phyloP scores from a whole-genome alignment of 805 yeast genomes.

The Barnettozyma salicaria region DNA sequence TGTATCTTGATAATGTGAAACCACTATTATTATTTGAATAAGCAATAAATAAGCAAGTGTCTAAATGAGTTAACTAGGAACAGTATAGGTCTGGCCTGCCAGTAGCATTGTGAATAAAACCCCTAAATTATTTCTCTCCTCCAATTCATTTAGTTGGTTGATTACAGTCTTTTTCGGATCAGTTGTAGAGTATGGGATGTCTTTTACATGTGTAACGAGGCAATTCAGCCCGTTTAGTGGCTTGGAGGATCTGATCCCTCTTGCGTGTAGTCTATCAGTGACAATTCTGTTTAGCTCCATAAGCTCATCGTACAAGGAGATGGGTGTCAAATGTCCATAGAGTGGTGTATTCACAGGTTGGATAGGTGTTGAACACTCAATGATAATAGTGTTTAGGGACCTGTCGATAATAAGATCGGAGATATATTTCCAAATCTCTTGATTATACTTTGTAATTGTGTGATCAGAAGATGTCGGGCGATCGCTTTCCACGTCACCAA shows the following conservation, averaged over 20 bases:
- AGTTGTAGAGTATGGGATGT: slow-evolving; percentile 24
- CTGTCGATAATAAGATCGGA: slow-evolving; percentile 39
- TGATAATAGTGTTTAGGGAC: slow-evolving; percentile 48
- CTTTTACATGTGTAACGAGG: slow-evolving; percentile 41
- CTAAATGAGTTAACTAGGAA: no score
- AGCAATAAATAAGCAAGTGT: no score
- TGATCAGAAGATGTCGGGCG: slow-evolving; percentile 30
- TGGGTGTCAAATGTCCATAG: slow-evolving; percentile 81
- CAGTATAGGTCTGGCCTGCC: slow-evolving; percentile 44
- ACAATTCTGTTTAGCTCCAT: slow-evolving; percentile 1
- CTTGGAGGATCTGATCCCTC: background rate
- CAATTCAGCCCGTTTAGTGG: slow-evolving; percentile 23
- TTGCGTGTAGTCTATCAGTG: background rate
- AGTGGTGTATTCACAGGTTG: slow-evolving; percentile 41
- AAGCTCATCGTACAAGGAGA: slow-evolving; percentile 54
- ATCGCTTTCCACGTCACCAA: slow-evolving; percentile 86
- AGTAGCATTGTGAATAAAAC: slow-evolving; percentile 46
- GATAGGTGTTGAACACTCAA: slow-evolving; percentile 70
- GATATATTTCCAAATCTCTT: slow-evolving; percentile 50
- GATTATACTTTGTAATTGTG: slow-evolving; percentile 5
- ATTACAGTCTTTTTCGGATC: slow-evolving; percentile 60
- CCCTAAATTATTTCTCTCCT: slow-evolving; percentile 34
- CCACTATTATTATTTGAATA: no score
- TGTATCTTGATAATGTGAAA: no score
- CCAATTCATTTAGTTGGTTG: slow-evolving; percentile 43